Percentiles rank a stretch among this genome's conserved stretches.
These are phyloP conservation scores for Cyclospora cayetanensis DNA, from an alignment of 169 alveolate genomes.

Conservation along the genomic window DNA sequence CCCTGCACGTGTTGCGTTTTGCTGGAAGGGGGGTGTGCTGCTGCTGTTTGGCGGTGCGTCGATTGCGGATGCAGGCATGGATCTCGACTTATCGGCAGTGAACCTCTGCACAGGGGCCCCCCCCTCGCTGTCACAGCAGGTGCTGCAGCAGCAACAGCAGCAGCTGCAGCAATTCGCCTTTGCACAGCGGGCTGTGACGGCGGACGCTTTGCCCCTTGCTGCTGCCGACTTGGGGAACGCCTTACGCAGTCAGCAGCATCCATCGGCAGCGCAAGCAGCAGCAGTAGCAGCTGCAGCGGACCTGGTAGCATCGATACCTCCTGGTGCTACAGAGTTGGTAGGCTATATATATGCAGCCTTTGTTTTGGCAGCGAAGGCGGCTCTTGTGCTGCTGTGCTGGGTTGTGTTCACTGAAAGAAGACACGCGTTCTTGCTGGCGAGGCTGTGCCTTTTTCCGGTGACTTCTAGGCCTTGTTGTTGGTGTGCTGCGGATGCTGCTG, in stretches of 20 bases:
- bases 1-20: background rate
- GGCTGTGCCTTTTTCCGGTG: no score
- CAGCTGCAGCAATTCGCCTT: background rate
- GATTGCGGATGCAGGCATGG: conserved; percentile 1
- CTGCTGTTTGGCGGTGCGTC: background rate
- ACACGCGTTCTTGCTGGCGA: no score
- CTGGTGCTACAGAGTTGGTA: conserved; percentile 5
- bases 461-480: background rate
- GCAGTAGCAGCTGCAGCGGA: conserved; percentile 8
- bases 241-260: background rate
- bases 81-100: background rate
- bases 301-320: no score
- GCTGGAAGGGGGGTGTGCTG: background rate
- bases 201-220: background rate
- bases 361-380: no score
- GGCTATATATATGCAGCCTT: no score
- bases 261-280: background rate
- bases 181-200: conserved; percentile 23
- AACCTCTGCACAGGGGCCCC: background rate
- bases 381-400: no score
- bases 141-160: conserved; percentile 26
- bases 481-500: conserved; percentile 29
- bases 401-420: no score
- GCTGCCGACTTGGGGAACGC: background rate
- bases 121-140: background rate